These are phyloP conservation scores for Vitis labrusca DNA, from an alignment of 164 flowering plant species.

Conservation along the genomic window DNA sequence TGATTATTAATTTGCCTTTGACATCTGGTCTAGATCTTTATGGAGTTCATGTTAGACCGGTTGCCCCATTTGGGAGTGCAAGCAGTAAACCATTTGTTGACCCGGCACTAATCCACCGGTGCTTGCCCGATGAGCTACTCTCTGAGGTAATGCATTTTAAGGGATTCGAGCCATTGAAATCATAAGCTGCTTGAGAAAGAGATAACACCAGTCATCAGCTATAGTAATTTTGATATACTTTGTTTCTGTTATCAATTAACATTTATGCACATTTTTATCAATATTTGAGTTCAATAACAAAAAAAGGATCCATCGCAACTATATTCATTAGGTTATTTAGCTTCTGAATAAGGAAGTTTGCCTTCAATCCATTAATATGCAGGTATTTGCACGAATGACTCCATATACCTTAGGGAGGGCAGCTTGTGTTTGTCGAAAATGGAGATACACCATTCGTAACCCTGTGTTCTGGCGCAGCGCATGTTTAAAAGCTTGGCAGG, in stretches of 20 bases:
- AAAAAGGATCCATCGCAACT: too few relatives aligned
- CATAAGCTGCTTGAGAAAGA: background rate
- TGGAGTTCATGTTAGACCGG: slow-evolving; percentile 73
- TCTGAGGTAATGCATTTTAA: slow-evolving; percentile 53
- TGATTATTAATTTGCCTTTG: too few relatives aligned
- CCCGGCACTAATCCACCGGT: slow-evolving; percentile 73
- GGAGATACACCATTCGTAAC: slow-evolving; percentile 91
- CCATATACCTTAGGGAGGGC: slow-evolving; percentile 89
- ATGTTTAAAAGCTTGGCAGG: slow-evolving; percentile 98
- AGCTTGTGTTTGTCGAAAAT: slow-evolving; percentile 95
- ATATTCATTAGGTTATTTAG: too few relatives aligned
- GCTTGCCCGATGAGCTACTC: slow-evolving; percentile 88
- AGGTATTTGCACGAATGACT: slow-evolving; percentile 79
- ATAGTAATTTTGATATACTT: too few relatives aligned
- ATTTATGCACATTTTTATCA: too few relatives aligned
- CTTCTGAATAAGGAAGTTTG: too few relatives aligned
- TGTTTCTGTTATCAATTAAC: background rate
- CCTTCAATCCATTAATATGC: slow-evolving; percentile 12
- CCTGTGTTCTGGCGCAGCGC: slow-evolving; percentile 91
- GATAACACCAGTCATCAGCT: background rate
- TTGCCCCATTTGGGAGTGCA: slow-evolving; percentile 66
- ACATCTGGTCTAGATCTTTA: slow-evolving; percentile 66
- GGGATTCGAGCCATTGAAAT: background rate
- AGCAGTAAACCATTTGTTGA: slow-evolving; percentile 60
- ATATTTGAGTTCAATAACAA: too few relatives aligned